Conservation (phyloP, 1,284 basidiomycete genomes). For the Fistulinella cinereoalba region DNA sequence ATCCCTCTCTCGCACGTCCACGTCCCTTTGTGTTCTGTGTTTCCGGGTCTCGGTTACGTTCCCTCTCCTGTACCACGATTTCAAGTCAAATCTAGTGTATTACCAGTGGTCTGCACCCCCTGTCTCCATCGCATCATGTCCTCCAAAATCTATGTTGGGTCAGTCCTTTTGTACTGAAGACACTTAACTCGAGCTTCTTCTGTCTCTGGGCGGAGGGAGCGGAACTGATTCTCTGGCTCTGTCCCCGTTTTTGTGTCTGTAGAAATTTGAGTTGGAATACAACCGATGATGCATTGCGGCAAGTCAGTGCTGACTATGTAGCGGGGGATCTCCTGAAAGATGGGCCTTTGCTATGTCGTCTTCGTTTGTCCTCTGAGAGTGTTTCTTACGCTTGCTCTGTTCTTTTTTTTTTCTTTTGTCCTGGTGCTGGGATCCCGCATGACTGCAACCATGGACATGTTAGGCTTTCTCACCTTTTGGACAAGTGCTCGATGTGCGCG, state of each 20-base stretch:
- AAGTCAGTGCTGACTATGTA: conserved; percentile 64
- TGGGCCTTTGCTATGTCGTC: conserved; percentile 38
- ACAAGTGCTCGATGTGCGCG: conserved; percentile 73
- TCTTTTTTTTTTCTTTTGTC: conserved; percentile 33
- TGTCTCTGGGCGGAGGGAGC: conserved; percentile 39
- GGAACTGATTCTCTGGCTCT: conserved; percentile 49
- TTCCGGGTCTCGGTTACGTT: conserved; percentile 48
- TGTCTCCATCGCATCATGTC: conserved; percentile 51
- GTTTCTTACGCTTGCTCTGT: conserved; percentile 28
- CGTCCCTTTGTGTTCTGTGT: conserved; percentile 45
- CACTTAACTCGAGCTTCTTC: conserved; percentile 42
- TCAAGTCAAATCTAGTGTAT: conserved; percentile 38
- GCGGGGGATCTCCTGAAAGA: conserved; percentile 34
- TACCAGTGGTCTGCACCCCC: conserved; percentile 31
- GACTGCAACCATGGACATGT: conserved; percentile 23
- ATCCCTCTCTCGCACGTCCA: conserved; percentile 40
- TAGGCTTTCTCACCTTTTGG: conserved; percentile 74
- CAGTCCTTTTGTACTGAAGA: conserved; percentile 53
- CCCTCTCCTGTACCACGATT: conserved; percentile 39
- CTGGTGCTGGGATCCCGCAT: conserved; percentile 30
- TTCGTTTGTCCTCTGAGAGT: conserved; percentile 25
- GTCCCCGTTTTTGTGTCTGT: conserved; percentile 40
- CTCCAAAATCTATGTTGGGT: conserved; percentile 85
- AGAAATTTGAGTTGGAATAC: conserved; percentile 94
- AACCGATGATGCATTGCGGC: conserved; percentile 82